phyloP scores from a whole-genome alignment of 495 filamentous ascomycete species.

The Penicillium coprophilum region DNA sequence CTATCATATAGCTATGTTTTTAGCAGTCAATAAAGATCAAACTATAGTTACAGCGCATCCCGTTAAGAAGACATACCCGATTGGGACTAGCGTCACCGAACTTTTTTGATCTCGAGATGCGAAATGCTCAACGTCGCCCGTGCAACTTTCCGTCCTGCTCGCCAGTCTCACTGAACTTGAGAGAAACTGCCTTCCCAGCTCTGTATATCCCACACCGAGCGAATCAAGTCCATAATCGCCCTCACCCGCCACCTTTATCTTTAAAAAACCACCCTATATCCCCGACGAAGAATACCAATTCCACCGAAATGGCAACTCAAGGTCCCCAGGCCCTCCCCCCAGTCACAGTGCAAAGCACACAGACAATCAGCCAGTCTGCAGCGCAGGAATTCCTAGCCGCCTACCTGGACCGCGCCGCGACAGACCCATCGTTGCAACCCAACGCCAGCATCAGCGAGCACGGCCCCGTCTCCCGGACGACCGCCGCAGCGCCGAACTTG shows the following conservation, averaged over 20 bases:
- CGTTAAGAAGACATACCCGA: constrained; percentile 18
- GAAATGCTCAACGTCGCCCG: constrained; percentile 9
- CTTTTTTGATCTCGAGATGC: constrained; percentile 28
- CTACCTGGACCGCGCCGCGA: constrained; percentile 56
- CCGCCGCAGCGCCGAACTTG: constrained; percentile 54
- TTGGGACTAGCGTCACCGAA: constrained; percentile 31
- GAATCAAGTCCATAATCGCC: neutral
- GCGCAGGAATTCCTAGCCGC: constrained; percentile 57
- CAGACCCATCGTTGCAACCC: constrained; percentile 63
- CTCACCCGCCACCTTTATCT: neutral
- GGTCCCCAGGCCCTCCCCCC: constrained; percentile 49
- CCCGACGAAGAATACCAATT: constrained; percentile 3
- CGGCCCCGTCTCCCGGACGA: constrained; percentile 55
- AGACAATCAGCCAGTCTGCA: constrained; percentile 48
- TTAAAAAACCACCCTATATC: neutral
- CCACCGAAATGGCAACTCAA: constrained; percentile 40
- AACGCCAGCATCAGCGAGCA: constrained; percentile 61
- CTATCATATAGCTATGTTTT: neutral
- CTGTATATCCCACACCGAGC: neutral
- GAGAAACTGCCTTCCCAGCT: neutral
- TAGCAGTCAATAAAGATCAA: neutral
- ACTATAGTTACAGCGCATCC: neutral
- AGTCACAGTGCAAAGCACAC: constrained; percentile 42
- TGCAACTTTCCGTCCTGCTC: constrained; percentile 13
- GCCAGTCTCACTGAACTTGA: constrained; percentile 5